phyloP scores from a whole-genome alignment of 140 eudicot species.

The Senecio squalidus region DNA sequence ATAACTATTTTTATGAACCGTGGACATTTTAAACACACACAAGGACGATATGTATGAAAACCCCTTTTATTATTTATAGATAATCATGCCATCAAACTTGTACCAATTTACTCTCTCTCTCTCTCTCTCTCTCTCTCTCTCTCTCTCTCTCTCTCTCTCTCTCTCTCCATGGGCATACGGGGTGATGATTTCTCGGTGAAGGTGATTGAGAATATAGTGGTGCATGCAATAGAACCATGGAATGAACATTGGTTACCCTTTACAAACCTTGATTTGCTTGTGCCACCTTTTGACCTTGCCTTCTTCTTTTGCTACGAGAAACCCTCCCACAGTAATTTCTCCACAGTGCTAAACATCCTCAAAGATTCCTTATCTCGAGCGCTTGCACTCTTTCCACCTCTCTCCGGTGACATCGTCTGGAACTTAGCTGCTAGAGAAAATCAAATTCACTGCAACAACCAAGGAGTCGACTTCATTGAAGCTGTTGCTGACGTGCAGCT shows the following conservation, averaged over 20 bases:
- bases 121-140: too few relatives aligned
- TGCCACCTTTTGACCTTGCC: slow-evolving; percentile 18
- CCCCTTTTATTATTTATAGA: too few relatives aligned
- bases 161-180: not conserved
- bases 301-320: slow-evolving; percentile 15
- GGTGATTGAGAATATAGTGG: slow-evolving; percentile 14
- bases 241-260: slow-evolving; percentile 19
- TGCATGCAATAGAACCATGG: slow-evolving; percentile 9
- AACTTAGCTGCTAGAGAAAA: slow-evolving; percentile 11
- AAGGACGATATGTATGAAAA: too few relatives aligned
- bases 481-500: slow-evolving; percentile 37
- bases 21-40: too few relatives aligned
- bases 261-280: slow-evolving; percentile 23
- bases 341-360: slow-evolving; percentile 7
- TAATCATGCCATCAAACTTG: too few relatives aligned
- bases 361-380: slow-evolving; percentile 16
- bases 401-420: slow-evolving; percentile 3
- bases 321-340: slow-evolving; percentile 10
- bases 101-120: too few relatives aligned
- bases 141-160: too few relatives aligned
- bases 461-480: slow-evolving; percentile 44
- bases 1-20: too few relatives aligned
- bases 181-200: slow-evolving; percentile 4
- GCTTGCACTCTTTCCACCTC: too few relatives aligned
- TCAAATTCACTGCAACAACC: slow-evolving; percentile 49